Conservation (phyloP, 768 basidiomycete genomes). For the Cystoderma amianthinum region DNA sequence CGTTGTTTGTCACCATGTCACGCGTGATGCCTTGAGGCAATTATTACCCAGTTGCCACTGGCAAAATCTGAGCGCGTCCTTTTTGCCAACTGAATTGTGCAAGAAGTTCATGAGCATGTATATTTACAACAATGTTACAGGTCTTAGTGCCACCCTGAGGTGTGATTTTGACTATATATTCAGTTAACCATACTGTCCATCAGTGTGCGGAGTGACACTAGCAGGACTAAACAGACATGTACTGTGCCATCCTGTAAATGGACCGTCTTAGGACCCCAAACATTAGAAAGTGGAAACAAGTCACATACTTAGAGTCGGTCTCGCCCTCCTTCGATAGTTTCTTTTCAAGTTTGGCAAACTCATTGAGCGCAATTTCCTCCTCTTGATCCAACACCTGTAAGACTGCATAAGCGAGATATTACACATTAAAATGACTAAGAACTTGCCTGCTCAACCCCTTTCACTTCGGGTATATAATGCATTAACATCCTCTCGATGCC, state of each 20-base stretch:
- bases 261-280: conserved; percentile 6
- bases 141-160: too few species aligned
- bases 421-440: neutral
- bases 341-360: conserved; percentile 85
- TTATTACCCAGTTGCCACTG: neutral
- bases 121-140: too few species aligned
- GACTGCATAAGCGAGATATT: conserved; percentile 4
- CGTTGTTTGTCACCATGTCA: too few species aligned
- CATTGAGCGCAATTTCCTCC: conserved; percentile 78
- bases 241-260: conserved; percentile 61
- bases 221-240: conserved; percentile 76
- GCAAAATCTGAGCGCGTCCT: neutral
- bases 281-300: conserved; percentile 1
- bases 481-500: conserved; percentile 99
- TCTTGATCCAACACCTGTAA: conserved; percentile 85
- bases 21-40: neutral
- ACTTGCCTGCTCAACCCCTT: conserved; percentile 80
- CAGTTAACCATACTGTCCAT: too few species aligned
- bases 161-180: too few species aligned
- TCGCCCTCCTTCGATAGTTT: conserved; percentile 43
- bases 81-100: neutral
- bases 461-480: conserved; percentile 98
- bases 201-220: too few species aligned
- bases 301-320: conserved; percentile 39
- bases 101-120: too few species aligned